Conservation (phyloP, 176 grass and related monocot species). For the Oryza meridionalis region DNA sequence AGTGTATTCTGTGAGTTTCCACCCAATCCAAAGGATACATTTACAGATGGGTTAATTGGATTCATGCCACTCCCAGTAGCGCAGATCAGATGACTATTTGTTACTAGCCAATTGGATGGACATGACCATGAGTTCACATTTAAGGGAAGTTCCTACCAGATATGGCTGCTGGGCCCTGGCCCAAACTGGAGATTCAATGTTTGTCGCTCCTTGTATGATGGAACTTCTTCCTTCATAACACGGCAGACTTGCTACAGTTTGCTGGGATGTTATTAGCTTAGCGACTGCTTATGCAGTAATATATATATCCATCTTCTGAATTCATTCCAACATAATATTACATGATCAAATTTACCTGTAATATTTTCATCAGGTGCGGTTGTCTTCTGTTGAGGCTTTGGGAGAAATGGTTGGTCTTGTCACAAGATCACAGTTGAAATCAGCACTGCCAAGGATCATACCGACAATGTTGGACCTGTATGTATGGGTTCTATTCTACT, state of each 20-base stretch:
- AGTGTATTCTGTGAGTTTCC: neutral
- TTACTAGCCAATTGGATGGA: conserved; percentile 1
- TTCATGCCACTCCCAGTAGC: neutral
- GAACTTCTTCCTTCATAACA: neutral
- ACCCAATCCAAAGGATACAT: neutral
- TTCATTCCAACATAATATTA: neutral
- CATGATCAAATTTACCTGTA: conserved; percentile 32
- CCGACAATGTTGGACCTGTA: conserved; percentile 95
- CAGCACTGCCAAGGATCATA: conserved; percentile 85
- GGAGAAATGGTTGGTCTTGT: conserved; percentile 98
- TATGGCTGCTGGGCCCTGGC: neutral
- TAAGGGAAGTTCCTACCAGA: conserved; percentile 2
- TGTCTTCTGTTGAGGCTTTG: conserved; percentile 89
- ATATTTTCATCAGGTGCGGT: conserved; percentile 67
- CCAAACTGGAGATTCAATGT: neutral
- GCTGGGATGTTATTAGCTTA: conserved; percentile 14
- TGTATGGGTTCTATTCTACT: conserved; percentile 61
- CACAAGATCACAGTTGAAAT: conserved; percentile 92
- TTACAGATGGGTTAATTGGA: neutral
- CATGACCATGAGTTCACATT: conserved; percentile 5
- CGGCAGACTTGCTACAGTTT: neutral
- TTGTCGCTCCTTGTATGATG: neutral
- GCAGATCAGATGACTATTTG: conserved; percentile 14
- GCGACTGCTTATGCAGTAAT: neutral
- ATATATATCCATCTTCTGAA: neutral